Conservation (phyloP, 1,139 yeast species). For the Scheffersomyces segobiensis region DNA sequence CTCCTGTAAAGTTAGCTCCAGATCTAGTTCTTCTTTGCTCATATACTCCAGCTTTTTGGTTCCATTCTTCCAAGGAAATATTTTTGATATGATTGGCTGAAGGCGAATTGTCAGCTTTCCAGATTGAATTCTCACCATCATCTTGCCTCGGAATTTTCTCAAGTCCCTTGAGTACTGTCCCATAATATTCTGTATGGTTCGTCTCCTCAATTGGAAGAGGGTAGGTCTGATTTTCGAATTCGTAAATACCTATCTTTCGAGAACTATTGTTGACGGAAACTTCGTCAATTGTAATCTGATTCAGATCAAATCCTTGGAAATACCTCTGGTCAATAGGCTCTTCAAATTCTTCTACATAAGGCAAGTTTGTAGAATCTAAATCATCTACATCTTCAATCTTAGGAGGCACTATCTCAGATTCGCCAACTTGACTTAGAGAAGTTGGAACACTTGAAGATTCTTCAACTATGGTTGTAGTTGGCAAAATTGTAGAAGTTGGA, state of each 20-base stretch:
- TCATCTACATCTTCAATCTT: constrained; percentile 3
- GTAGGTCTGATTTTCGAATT: background rate
- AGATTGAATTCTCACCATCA: constrained; percentile 10
- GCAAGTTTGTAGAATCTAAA: constrained; percentile 16
- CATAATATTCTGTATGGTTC: background rate
- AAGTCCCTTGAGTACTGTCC: constrained; percentile 25
- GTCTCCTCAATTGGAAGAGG: constrained; percentile 7
- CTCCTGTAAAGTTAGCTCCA: constrained; percentile 18
- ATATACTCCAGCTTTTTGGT: constrained; percentile 24
- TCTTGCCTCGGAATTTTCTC: constrained; percentile 31
- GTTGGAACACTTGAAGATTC: background rate
- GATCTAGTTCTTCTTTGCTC: constrained; percentile 23
- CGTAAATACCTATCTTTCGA: constrained; percentile 4
- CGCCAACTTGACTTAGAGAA: constrained; percentile 14
- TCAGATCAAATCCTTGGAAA: constrained; percentile 30
- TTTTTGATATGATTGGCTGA: constrained; percentile 11
- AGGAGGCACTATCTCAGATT: constrained; percentile 3
- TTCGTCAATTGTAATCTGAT: constrained; percentile 6
- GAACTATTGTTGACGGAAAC: background rate
- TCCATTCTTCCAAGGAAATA: constrained; percentile 37
- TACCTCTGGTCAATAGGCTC: constrained; percentile 20
- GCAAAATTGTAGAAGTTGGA: background rate
- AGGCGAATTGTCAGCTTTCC: constrained; percentile 6
- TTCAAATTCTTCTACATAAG: constrained; percentile 26
- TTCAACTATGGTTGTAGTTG: background rate